Evolutionary conservation across 352 stramenopile genomes (phyloP), one percentile per base, ranked within the genome.

Genomic region (Phytophthora meadii): DNA sequence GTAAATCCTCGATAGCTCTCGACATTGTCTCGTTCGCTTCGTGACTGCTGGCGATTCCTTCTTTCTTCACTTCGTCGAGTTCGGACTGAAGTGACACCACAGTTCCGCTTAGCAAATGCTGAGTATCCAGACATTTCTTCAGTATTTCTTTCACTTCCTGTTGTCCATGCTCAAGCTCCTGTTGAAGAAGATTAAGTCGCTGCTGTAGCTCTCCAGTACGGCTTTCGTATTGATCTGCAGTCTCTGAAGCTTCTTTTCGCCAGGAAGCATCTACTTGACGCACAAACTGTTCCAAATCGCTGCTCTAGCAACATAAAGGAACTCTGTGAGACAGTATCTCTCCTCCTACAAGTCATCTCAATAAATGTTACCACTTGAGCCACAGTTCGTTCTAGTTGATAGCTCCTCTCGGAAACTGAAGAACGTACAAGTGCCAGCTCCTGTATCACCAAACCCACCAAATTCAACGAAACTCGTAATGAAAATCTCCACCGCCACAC

Each of bases 31-130:
- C 56, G n/a, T 19, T 48, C 11, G 39, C 65, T 9, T 68, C 64
- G 28, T 17, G 39, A 24, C 37, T 27, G 10, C n/a, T 30, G 9
- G 36, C 41, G 4, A 24, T 42, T 17, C 11, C 24, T 17, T 46
- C 41, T 19, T 46, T 71, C 39, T 77, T 76, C 12, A 71, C 46
- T 15, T 81, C 65, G 22, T 89, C 81, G 11, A 88, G 46, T 12
- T 89, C 82, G 5, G 55, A 68, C 65, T 89, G 80, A 19, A 91
- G 53, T 42, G 75, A 70, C 14, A 91, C 80, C 6, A 91, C 68
- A 0, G 76, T 88, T 15, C 68, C 62, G 54, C 82, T 88, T 22
- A 91, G 50, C 40, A 89, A 55, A 30, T 91, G 80, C 42, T 91
- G 80, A 22, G 77, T 82, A 24, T 91, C 80, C 1, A 87, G 64